Evolutionary conservation across 2,329 filamentous ascomycete genomes (phyloP), one percentile per base, ranked within the genome.

Genomic region (Knufia fluminis): DNA sequence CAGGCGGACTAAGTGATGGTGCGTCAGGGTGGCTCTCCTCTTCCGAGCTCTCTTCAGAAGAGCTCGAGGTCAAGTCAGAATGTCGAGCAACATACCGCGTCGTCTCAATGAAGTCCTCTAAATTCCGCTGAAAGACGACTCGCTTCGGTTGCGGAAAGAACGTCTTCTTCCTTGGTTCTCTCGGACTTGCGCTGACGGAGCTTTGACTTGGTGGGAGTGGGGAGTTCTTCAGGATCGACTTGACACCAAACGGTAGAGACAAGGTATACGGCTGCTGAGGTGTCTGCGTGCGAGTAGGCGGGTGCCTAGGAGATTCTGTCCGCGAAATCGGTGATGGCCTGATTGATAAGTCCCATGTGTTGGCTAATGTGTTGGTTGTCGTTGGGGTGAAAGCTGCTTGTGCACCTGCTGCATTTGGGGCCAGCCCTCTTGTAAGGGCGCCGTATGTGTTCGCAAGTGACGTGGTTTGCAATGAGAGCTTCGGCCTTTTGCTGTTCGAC

Each of bases 401-500:
- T n/a, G 75, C 68, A 44, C 73, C 74, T 19, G n/a, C n/a, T n/a
- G 77, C 65, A 2, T 73, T 73, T 39, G 78, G 67, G 12, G 75
- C 71, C 40, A 80, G 64, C 48, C 72, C 73, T 20, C 65, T 68
- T n/a, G 73, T 71, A 32, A 70, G 71, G 53, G 73, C 77, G 50
- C 75, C 75, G 61, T 77, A 78, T 19, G 72, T 71, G 45, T 71
- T 67, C 32, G 70, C 68, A 1, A 72, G 62, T 38, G 67, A 65
- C 10, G 73, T 65, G 10, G 79, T 82, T 65, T 82, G 76, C 46
- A 83, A 69, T 33, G 76, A 78, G 45, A 83, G 70, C 63, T 79
- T 81, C 1, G 79, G 79, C 52, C 76, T 68, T 46, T 68, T 66
- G 31, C 17, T 19, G 10, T 14, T 38, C 16, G 48, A 8, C 32